Percentiles rank a stretch among this genome's conserved stretches.
These are phyloP conservation scores for Jaenimonas drosophilae DNA, from an alignment of 208 protist genomes.

Conservation along the genomic window DNA sequence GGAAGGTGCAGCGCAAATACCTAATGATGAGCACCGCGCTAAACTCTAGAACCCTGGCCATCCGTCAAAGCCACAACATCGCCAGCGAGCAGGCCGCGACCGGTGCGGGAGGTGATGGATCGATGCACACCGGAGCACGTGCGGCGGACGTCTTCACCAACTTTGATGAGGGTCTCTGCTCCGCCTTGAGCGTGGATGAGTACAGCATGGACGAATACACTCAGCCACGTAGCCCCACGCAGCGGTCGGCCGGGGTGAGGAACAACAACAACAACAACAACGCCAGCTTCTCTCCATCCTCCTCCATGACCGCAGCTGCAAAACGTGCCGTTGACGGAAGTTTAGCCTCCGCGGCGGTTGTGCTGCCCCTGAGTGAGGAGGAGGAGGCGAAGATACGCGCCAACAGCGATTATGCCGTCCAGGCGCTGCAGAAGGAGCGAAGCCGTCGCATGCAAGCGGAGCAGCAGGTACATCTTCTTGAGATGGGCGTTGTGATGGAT, in stretches of 20 bases:
- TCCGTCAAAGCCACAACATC: no score
- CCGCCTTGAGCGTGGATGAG: constrained; percentile 10
- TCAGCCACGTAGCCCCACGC: no score
- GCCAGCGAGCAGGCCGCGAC: no score
- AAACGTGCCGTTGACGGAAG: no score
- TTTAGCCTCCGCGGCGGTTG: no score
- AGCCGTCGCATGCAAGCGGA: constrained; percentile 33
- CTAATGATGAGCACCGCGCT: no score
- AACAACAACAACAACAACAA: constrained; percentile 1
- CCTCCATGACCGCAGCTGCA: constrained; percentile 2
- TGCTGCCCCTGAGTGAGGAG: constrained; percentile 2
- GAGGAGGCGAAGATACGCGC: constrained; percentile 1
- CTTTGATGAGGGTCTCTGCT: constrained; percentile 28
- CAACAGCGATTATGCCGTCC: no score
- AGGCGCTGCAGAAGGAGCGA: constrained; percentile 33
- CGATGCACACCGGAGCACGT: no score
- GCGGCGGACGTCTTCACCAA: background rate
- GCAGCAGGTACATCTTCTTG: constrained; percentile 28
- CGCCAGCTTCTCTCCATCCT: background rate
- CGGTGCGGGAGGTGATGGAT: no score
- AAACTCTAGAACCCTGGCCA: no score
- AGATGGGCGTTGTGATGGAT: constrained; percentile 43
- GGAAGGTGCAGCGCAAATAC: no score
- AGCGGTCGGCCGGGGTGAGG: background rate
- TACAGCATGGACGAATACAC: constrained; percentile 2